Conservation (phyloP, 768 basidiomycete genomes). For the Pluteus cervinus region DNA sequence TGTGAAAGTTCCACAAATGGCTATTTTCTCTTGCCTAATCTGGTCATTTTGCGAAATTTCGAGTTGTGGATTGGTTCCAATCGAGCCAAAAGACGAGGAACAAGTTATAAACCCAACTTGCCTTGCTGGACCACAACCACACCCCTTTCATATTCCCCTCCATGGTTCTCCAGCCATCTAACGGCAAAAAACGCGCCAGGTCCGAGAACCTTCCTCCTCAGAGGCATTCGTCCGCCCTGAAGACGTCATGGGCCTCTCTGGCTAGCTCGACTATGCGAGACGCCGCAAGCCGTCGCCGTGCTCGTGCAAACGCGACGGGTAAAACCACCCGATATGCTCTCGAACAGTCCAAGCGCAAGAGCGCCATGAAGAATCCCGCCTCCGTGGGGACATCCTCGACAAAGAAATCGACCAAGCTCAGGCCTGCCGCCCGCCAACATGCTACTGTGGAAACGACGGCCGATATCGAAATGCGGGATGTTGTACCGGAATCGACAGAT, state of each 20-base stretch:
- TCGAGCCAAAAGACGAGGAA: too few relatives aligned
- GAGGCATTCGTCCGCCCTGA: constrained; percentile 8
- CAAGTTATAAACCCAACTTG: too few relatives aligned
- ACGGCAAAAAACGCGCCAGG: constrained; percentile 12
- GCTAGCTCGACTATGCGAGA: constrained; percentile 15
- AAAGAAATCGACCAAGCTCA: constrained; percentile 13
- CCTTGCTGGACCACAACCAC: too few relatives aligned
- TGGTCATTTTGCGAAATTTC: too few relatives aligned
- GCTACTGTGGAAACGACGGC: constrained; percentile 8
- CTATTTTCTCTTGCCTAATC: too few relatives aligned
- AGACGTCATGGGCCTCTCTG: constrained; percentile 13
- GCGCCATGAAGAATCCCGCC: too few relatives aligned
- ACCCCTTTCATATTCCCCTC: too few relatives aligned
- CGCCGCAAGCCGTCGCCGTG: constrained; percentile 34
- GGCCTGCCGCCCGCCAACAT: constrained; percentile 20
- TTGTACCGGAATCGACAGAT: constrained; percentile 10
- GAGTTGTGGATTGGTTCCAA: too few relatives aligned
- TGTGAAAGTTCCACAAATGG: too few relatives aligned
- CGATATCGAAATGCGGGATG: constrained; percentile 29
- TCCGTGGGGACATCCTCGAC: too few relatives aligned
- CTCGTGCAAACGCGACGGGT: constrained; percentile 21
- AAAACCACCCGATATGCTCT: constrained; percentile 26
- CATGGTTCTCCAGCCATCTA: constrained; percentile 25
- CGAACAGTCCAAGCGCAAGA: constrained; percentile 33
- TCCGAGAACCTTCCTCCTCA: constrained; percentile 11